phyloP scores from a whole-genome alignment of 2,329 filamentous ascomycete genomes.

The Amauroascus verrucosus region DNA sequence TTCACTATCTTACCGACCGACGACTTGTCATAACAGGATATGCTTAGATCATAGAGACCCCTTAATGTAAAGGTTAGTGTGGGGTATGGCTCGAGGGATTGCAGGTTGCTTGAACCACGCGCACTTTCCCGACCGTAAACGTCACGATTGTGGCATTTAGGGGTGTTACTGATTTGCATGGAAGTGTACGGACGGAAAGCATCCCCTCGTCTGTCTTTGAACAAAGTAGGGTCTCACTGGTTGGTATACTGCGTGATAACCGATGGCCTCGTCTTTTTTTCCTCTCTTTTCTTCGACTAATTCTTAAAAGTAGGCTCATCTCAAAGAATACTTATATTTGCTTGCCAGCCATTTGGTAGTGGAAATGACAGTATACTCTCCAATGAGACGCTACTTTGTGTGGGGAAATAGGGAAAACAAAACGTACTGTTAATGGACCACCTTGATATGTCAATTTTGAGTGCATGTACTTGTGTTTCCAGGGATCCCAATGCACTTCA shows the following conservation, averaged over 20 bases:
- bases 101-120: constrained; percentile 12
- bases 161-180: neutral
- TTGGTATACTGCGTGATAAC: too few species aligned
- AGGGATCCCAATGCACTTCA: constrained; percentile 11
- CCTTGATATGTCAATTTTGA: constrained; percentile 11
- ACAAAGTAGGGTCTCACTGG: too few species aligned
- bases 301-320: too few species aligned
- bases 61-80: constrained; percentile 13
- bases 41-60: constrained; percentile 12
- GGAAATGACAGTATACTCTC: too few species aligned
- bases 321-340: too few species aligned
- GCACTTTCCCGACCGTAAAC: constrained; percentile 8
- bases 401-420: neutral
- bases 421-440: constrained; percentile 11
- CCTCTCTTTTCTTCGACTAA: too few species aligned
- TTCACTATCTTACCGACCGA: constrained; percentile 12
- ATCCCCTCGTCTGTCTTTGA: too few species aligned
- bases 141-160: constrained; percentile 14
- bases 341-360: too few species aligned
- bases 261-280: too few species aligned
- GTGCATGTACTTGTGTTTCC: constrained; percentile 1
- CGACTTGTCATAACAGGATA: constrained; percentile 12
- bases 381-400: too few species aligned
- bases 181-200: neutral
- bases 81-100: constrained; percentile 10